Base-by-base conservation (phyloP, 2,329 filamentous ascomycete genomes). In the Calonectria henricotiae region DNA sequence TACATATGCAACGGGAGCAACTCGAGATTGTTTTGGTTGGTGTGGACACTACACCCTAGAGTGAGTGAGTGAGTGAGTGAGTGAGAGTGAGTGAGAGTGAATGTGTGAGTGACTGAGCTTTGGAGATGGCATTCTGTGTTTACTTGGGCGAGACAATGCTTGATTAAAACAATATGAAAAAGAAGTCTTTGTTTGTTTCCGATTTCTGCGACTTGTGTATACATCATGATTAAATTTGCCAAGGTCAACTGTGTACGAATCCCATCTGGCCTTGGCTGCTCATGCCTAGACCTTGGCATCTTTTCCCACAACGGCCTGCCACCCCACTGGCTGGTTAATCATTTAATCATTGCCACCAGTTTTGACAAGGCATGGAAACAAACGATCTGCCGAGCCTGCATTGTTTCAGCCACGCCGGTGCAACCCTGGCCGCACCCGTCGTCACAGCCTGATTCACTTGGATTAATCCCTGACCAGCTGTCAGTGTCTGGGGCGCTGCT, bases 341-440 rank as follows among this genome's bases (percentile, higher is more conserved):
- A 5, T 7, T 30, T 30, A 30, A 30, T 7, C 27, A 5, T 7
- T 7, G 27, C 7, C 27, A 7, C 27, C 27, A 30, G 27, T 30
- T 30, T 30, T 30, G 27, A 30, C 27, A 30, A 30, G 25, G 17
- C 46, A 49, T 17, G 44, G 5, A 46, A 23, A 27, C 44, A 47
- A 27, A 7, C 44, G 12, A 9, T 30, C 12, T n/a, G 25, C 13
- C 12, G 46, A 49, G 17, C 25, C 46, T n/a, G 12, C 23, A 17
- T 51, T 51, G 47, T 51, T 51, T 51, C 47, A 51, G 47, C 47
- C 47, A 30, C 47, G 47, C 27, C 27, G 11, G 27, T n/a, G 47
- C 17, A 32, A n/a, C 47, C 47, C 47, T 49, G 46, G 13, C 46
- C 11, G 47, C 47, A 51, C 27, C 27, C 2, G n/a, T 5, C 9